phyloP scores from a whole-genome alignment of 805 yeast species.

The Nakazawaea ambrosiae region DNA sequence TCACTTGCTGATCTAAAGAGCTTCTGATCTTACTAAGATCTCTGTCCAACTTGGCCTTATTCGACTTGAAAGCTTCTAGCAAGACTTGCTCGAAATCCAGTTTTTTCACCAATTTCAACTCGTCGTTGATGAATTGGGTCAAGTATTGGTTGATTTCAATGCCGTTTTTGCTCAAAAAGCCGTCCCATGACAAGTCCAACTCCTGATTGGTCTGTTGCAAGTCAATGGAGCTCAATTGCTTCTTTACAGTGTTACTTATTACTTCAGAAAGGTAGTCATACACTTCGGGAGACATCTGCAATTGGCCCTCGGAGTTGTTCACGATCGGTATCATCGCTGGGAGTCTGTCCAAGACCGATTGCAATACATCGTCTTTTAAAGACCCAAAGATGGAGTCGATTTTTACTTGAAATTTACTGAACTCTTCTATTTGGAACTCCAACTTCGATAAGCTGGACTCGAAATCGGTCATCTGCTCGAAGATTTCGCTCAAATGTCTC shows the following conservation, averaged over 20 bases:
- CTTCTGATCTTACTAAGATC: constrained; percentile 4
- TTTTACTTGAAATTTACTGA: neutral
- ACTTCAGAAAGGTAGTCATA: constrained; percentile 8
- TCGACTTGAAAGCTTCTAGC: constrained; percentile 6
- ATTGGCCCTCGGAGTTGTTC: neutral
- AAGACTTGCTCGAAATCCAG: constrained; percentile 8
- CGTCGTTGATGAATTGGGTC: constrained; percentile 3
- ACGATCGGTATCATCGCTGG: constrained; percentile 7
- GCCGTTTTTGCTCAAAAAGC: constrained; percentile 4
- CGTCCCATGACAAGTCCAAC: constrained; percentile 7
- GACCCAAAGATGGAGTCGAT: neutral
- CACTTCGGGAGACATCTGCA: constrained; percentile 9
- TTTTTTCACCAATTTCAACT: constrained; percentile 8
- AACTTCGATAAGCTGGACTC: constrained; percentile 1
- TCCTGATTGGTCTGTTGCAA: neutral
- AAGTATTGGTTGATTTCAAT: constrained; percentile 7
- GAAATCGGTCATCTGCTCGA: constrained; percentile 1
- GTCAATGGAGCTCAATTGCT: constrained; percentile 4
- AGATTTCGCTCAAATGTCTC: constrained; percentile 4
- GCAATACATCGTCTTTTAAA: constrained; percentile 5
- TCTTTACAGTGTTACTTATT: constrained; percentile 2
- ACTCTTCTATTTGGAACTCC: neutral
- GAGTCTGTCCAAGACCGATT: neutral
- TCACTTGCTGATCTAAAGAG: constrained; percentile 2
- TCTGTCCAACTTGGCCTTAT: constrained; percentile 6